A percentile compares a stretch with the other conserved stretches of the same genome.
Evolutionary conservation across 345 rosid genomes (phyloP).

Genomic region (Rhizophora mangle): DNA sequence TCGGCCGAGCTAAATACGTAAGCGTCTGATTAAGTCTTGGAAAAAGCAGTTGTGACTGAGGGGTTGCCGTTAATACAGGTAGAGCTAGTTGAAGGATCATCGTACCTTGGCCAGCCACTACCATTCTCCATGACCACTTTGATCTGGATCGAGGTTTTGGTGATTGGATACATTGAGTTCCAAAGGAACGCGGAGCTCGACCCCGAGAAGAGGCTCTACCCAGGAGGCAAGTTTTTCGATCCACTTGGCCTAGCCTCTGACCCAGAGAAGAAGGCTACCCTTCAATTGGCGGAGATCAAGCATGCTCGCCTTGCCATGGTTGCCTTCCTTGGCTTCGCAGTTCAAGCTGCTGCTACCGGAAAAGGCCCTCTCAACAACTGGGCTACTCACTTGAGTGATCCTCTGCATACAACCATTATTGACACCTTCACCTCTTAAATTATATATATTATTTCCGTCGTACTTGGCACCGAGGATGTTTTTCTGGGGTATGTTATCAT

Average conservation of each 20-base stretch:
- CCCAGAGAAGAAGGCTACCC: constrained; percentile 83
- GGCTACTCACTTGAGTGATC: constrained; percentile 97
- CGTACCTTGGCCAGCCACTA: constrained; percentile 86
- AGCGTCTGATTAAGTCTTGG: too few species aligned
- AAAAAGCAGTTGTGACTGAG: neutral
- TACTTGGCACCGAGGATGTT: constrained; percentile 2
- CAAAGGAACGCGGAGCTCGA: constrained; percentile 89
- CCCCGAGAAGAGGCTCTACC: constrained; percentile 88
- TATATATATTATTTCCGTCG: too few species aligned
- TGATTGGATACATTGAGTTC: constrained; percentile 92
- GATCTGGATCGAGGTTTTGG: constrained; percentile 83
- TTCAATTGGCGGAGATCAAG: constrained; percentile 96
- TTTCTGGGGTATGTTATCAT: neutral
- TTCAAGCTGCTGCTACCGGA: constrained; percentile 87
- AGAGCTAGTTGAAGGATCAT: constrained; percentile 88
- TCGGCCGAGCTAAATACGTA: too few species aligned
- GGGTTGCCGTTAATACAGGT: constrained; percentile 40
- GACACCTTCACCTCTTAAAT: constrained; percentile 61
- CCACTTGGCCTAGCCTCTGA: constrained; percentile 83
- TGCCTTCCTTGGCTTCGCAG: constrained; percentile 81
- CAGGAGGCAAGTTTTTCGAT: constrained; percentile 80
- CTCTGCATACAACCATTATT: constrained; percentile 97
- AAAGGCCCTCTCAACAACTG: constrained; percentile 98
- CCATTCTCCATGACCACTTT: constrained; percentile 79
- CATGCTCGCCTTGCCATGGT: constrained; percentile 99